Evolutionary conservation across 177 flowering plant species (phyloP).

Genomic region (Vitis hybrid): DNA sequence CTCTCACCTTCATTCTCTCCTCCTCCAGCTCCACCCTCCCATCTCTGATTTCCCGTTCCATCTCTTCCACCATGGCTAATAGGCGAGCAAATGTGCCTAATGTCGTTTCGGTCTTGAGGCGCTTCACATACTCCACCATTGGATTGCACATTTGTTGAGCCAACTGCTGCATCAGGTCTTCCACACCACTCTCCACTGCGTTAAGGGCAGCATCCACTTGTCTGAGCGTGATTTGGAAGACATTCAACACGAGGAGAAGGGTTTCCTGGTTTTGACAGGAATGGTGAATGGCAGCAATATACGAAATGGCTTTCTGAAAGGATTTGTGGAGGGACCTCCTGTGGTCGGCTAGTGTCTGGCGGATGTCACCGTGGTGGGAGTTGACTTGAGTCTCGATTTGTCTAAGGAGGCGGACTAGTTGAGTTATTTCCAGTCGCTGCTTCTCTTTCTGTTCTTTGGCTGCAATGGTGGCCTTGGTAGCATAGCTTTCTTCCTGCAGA

Average conservation of each 20-base stretch:
- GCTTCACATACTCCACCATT: slow-evolving; percentile 40
- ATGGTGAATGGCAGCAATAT: slow-evolving; percentile 22
- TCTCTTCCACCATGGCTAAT: slow-evolving; percentile 35
- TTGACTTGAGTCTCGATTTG: slow-evolving; percentile 39
- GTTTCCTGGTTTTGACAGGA: slow-evolving; percentile 19
- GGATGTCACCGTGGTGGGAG: slow-evolving; percentile 29
- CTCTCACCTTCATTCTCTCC: slow-evolving; percentile 30
- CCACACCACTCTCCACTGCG: slow-evolving; percentile 41
- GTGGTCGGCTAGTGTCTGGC: slow-evolving; percentile 27
- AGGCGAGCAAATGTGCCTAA: slow-evolving; percentile 29
- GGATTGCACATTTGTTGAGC: slow-evolving; percentile 44
- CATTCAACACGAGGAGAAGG: slow-evolving; percentile 19
- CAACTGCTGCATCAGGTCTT: slow-evolving; percentile 31
- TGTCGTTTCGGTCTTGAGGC: slow-evolving; percentile 32
- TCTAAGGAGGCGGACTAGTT: slow-evolving; percentile 41
- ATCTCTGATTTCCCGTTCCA: slow-evolving; percentile 27
- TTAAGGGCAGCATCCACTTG: slow-evolving; percentile 27
- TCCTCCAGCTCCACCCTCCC: slow-evolving; percentile 33
- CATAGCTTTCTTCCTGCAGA: slow-evolving; percentile 28
- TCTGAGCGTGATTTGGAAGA: slow-evolving; percentile 28
- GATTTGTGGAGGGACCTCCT: slow-evolving; percentile 22
- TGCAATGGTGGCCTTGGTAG: slow-evolving; percentile 23
- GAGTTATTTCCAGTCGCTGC: slow-evolving; percentile 32
- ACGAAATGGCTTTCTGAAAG: slow-evolving; percentile 30
- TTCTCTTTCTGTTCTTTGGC: slow-evolving; percentile 36